phyloP scores from a whole-genome alignment of 306 rosid genomes.

The Macrotyloma uniflorum region DNA sequence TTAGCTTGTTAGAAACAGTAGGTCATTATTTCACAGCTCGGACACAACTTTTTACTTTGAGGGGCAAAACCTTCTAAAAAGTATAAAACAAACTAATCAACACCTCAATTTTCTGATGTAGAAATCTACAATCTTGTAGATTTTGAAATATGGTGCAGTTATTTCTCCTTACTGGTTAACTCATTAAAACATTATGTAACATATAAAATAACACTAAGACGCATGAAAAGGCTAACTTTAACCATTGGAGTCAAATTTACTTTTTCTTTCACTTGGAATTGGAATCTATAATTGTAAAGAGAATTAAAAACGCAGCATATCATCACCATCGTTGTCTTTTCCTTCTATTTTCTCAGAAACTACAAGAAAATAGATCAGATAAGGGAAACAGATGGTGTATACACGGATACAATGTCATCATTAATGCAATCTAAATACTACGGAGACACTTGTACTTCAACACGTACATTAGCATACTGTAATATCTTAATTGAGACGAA shows the following conservation, averaged over 20 bases:
- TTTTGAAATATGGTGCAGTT: background rate
- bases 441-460: background rate
- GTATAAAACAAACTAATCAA: too few relatives aligned
- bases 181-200: background rate
- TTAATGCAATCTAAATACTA: background rate
- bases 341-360: background rate
- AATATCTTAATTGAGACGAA: background rate
- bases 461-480: background rate
- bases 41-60: too few relatives aligned
- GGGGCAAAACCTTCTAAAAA: too few relatives aligned
- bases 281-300: background rate
- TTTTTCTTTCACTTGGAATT: background rate
- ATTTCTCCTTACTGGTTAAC: background rate
- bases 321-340: background rate
- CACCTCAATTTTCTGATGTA: background rate
- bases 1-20: background rate
- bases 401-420: background rate
- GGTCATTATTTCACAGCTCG: too few relatives aligned
- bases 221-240: conserved; percentile 3
- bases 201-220: background rate
- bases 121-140: background rate
- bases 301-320: background rate
- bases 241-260: background rate
- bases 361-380: background rate
- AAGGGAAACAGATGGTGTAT: background rate